Evolutionary conservation across 2,329 filamentous ascomycete species (phyloP), one percentile per base, ranked within the genome.

Genomic region (Pseudocercospora fuligena): DNA sequence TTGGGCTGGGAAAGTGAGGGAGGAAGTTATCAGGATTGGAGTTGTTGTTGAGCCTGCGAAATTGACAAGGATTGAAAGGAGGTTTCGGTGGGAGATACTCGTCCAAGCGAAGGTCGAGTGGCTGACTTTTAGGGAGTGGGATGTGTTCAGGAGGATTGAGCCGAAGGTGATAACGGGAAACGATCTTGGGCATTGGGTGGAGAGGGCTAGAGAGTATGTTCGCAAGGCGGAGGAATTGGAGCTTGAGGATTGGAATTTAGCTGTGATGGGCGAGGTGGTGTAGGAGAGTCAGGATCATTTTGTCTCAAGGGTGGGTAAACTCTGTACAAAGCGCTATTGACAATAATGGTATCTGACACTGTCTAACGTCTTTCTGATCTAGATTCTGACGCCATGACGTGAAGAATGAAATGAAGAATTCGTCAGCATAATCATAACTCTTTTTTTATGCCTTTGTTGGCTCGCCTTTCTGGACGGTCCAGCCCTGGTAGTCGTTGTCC

Each of bases 401-500:
- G 14, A 43, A 43, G 40, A 43, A 43, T 43, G 16, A 16, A 43
- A 43, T 16, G 16, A 5, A 40, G 16, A 19, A 43, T 5, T 43
- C 40, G 9, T 43, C 40, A 43, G n/a, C 40, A 29, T 16, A 2
- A 16, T 36, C 33, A 36, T 36, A 16, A 16, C 12, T 36, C 12
- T 36, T 27, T 61, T 23, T 11, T 57, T 60, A 66, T 31, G 40
- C 59, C 64, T 62, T 58, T 19, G 49, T 23, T n/a, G 27, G 56
- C 58, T 66, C 57, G 43, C 51, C 65, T 65, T 69, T 71, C 40
- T 62, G 36, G n/a, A 68, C 61, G 21, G 72, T 65, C 73, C 74
- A 76, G 16, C 72, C 73, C 67, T 76, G 74, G 43, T 73, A 75
- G 57, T 72, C 64, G 54, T 76, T 75, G 53, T 75, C 73, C 60